Conservation (phyloP, 2,329 filamentous ascomycete species). For the Hypoxylon sp. region DNA sequence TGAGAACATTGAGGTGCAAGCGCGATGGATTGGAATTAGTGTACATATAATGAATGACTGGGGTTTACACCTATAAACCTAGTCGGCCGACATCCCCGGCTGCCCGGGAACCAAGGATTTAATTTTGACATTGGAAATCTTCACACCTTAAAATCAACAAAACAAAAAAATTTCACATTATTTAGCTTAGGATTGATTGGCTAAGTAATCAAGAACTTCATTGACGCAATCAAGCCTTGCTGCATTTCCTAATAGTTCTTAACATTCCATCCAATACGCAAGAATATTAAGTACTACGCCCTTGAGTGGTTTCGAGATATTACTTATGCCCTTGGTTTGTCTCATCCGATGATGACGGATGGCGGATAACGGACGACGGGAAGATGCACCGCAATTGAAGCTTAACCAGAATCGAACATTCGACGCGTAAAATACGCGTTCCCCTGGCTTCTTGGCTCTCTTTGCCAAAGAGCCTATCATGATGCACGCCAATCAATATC, state of each 20-base stretch:
- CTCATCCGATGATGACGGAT: background rate
- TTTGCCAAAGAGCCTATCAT: conserved; percentile 28
- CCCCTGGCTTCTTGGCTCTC: conserved; percentile 34
- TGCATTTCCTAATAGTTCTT: conserved; percentile 3
- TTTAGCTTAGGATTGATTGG: conserved; percentile 13
- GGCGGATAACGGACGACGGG: background rate
- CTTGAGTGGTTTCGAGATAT: background rate
- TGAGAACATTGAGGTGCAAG: conserved; percentile 1
- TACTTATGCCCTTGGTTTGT: conserved; percentile 5
- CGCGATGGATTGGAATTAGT: conserved; percentile 1
- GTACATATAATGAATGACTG: background rate
- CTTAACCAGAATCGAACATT: conserved; percentile 23
- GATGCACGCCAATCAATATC: conserved; percentile 35
- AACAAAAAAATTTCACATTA: conserved; percentile 15
- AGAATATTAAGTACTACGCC: conserved; percentile 1
- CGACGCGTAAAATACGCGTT: conserved; percentile 38
- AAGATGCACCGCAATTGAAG: conserved; percentile 26
- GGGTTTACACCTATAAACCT: background rate
- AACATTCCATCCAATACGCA: conserved; percentile 1
- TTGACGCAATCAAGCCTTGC: conserved; percentile 1
- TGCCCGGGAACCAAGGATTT: conserved; percentile 30
- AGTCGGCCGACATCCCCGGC: conserved; percentile 10
- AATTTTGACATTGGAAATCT: conserved; percentile 31
- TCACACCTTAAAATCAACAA: conserved; percentile 32
- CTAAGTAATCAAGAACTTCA: conserved; percentile 2